Evolutionary conservation across 2,329 filamentous ascomycete species (phyloP).

Genomic region (Penicillium sp.): DNA sequence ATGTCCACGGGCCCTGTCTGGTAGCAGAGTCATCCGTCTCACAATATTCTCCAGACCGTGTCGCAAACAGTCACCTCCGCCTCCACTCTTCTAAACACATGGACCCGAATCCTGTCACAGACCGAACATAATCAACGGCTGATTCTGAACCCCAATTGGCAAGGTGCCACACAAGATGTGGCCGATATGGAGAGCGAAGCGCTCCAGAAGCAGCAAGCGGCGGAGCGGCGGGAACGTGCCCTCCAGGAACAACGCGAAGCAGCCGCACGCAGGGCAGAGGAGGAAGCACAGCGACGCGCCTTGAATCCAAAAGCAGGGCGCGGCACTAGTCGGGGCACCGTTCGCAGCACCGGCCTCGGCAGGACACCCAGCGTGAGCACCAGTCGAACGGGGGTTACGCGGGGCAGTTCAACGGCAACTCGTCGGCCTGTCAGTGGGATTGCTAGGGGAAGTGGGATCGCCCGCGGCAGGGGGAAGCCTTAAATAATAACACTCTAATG

Average conservation of each 20-base stretch:
- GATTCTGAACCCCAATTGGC: constrained; percentile 85
- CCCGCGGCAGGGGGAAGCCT: constrained; percentile 39
- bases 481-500: constrained; percentile 27
- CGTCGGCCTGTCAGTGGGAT: constrained; percentile 46
- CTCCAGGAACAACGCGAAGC: constrained; percentile 79
- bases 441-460: constrained; percentile 40
- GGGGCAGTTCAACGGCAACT: constrained; percentile 36
- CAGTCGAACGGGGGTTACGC: constrained; percentile 34
- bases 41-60: constrained; percentile 65
- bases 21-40: too few relatives aligned
- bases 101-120: constrained; percentile 94
- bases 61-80: constrained; percentile 83
- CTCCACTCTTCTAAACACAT: constrained; percentile 87
- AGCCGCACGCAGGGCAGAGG: constrained; percentile 58
- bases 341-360: constrained; percentile 38
- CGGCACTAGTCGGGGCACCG: constrained; percentile 39
- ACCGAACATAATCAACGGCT: constrained; percentile 97
- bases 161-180: constrained; percentile 84
- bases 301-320: constrained; percentile 39
- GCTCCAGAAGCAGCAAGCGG: constrained; percentile 72
- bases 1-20: constrained; percentile 15
- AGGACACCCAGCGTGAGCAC: constrained; percentile 41
- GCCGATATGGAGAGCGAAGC: constrained; percentile 85
- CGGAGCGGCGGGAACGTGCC: constrained; percentile 75
- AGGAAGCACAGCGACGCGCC: constrained; percentile 48